Evolutionary conservation across 352 stramenopile species (phyloP).

Genomic region (Phytophthora constricta): DNA sequence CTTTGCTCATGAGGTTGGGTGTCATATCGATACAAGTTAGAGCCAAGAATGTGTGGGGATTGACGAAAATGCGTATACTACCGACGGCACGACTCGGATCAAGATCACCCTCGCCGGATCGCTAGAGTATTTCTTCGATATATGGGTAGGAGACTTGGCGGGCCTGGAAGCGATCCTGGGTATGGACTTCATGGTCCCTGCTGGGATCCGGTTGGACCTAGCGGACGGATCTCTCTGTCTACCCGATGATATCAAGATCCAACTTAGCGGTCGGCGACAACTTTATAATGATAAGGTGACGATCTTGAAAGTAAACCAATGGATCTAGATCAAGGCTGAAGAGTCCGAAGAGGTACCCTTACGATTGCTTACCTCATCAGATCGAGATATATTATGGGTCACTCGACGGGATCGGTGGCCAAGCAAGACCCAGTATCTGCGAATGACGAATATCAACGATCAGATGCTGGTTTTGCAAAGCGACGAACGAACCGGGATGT

Average conservation of each 20-base stretch:
- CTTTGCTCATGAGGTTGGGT: not conserved
- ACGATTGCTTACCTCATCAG: not conserved
- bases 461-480: not conserved
- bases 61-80: not conserved
- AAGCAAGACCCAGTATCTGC: not conserved
- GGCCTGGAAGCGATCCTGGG: slow-evolving; percentile 4
- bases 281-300: slow-evolving; percentile 1
- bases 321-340: not conserved
- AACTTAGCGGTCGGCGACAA: not conserved
- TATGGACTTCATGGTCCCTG: slow-evolving; percentile 17
- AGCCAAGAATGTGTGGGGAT: not conserved
- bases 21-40: not conserved
- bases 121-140: slow-evolving; percentile 7
- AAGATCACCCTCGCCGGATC: slow-evolving; percentile 8
- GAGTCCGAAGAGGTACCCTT: not conserved
- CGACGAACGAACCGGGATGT: too few species aligned
- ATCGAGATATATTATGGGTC: slow-evolving; percentile 15
- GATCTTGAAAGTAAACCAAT: not conserved
- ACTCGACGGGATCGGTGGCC: slow-evolving; percentile 3
- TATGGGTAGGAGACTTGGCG: slow-evolving; percentile 6
- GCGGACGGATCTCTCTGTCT: not conserved
- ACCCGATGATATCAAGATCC: slow-evolving; percentile 15
- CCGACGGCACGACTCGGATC: slow-evolving; percentile 1
- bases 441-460: slow-evolving; percentile 8
- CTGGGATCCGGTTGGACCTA: not conserved